Evolutionary conservation across 2,329 filamentous ascomycete genomes (phyloP).

Genomic region (Pyrenochaeta sp.): DNA sequence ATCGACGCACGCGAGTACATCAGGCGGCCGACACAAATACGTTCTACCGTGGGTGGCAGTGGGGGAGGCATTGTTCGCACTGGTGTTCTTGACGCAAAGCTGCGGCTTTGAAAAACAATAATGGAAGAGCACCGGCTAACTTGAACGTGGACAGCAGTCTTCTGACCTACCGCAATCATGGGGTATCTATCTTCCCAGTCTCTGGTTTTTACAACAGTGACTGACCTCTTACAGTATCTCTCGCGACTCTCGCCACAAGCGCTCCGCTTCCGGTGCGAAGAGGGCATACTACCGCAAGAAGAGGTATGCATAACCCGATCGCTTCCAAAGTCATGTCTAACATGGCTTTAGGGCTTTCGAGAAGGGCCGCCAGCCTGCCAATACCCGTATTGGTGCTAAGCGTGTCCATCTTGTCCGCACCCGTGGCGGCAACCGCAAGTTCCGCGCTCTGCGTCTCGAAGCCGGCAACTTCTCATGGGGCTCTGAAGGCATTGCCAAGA

Average conservation of each 20-base stretch:
- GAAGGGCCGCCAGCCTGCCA: slow-evolving; percentile 98
- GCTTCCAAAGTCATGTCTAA: slow-evolving; percentile 72
- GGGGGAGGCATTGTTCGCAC: slow-evolving; percentile 1
- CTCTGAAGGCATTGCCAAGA: slow-evolving; percentile 96
- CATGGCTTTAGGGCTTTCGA: slow-evolving; percentile 95
- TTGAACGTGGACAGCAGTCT: slow-evolving; percentile 45
- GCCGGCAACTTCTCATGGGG: slow-evolving; percentile 99
- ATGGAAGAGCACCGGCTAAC: slow-evolving; percentile 37
- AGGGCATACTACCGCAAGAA: slow-evolving; percentile 67
- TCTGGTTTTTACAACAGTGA: slow-evolving; percentile 14
- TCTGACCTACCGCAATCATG: slow-evolving; percentile 61
- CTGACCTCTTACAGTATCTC: slow-evolving; percentile 78
- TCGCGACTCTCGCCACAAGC: slow-evolving; percentile 99
- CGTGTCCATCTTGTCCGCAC: slow-evolving; percentile 96
- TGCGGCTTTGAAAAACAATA: slow-evolving; percentile 16
- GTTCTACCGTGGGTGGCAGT: slow-evolving; percentile 16
- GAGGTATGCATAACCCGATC: slow-evolving; percentile 66
- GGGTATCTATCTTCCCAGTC: slow-evolving; percentile 52
- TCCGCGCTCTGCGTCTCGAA: slow-evolving; percentile 98
- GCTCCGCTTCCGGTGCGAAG: slow-evolving; percentile 98
- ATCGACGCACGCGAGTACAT: slow-evolving; percentile 30
- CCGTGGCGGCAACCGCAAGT: slow-evolving; percentile 99
- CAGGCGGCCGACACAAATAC: slow-evolving; percentile 24
- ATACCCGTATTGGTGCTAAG: slow-evolving; percentile 98
- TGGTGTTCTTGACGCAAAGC: slow-evolving; percentile 16